Base-by-base conservation (phyloP, 2,329 filamentous ascomycete genomes). In the Fusarium caatingaense region DNA sequence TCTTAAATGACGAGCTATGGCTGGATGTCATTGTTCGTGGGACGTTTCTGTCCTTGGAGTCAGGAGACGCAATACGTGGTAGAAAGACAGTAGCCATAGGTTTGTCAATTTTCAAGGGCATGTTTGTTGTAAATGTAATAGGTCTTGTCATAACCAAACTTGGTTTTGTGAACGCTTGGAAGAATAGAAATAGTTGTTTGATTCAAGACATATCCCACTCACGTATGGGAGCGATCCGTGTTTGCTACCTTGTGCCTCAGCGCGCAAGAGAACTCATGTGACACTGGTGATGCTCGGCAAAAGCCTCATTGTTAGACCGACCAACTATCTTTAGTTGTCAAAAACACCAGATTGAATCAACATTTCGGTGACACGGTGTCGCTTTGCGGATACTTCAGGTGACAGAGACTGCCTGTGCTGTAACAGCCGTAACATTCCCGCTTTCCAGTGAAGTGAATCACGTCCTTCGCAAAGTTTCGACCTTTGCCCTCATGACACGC, bases 401-500 rank as follows among this genome's bases (percentile, higher is more conserved):
- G 63, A 69, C 63, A 54, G 30, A 37, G 25, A 60, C 60, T 40
- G 48, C 46, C 53, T 66, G 68, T 62, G 61, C 21, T 53, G 59
- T 69, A 60, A 53, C 32, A 18, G 56, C 27, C 57, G 57, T 63
- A 57, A 60, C 57, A 51, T 56, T 66, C 42, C 47, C 16, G 27
- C 18, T 40, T 49, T 34, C 5, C n/a, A 18, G 51, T 51, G 34
- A 8, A 15, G 25, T 55, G 45, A 54, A 62, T 72, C 64, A 76
- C 49, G 20, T 45, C 37, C 54, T 49, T 56, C 71, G 60, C 9
- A 76, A 64, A 34, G 46, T 41, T 21, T 76, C 74, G 10, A 81
- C 73, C 60, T 74, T 77, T 27, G 68, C 65, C 53, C 77, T 77
- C 80, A 89, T 80, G 3, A 84, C 78, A 16, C 71, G 77, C 76